Evolutionary conservation across 495 filamentous ascomycete genomes (phyloP), one percentile per base, ranked within the genome.

Genomic region (Pyrenopolyporus hunteri): DNA sequence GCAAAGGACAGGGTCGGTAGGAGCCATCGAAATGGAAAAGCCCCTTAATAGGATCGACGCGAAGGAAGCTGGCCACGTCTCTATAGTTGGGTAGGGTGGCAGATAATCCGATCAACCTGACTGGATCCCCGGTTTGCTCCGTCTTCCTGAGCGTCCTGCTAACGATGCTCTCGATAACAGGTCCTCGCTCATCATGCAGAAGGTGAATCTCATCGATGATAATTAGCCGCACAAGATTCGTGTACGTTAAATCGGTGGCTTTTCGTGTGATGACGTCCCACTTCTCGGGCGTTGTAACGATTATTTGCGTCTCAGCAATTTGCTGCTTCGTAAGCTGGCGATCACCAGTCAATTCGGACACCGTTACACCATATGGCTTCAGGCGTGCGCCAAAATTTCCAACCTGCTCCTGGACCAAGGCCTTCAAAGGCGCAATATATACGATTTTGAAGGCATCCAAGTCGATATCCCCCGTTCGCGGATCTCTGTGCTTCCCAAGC

Each of bases 211-310:
- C 94, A 62, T 99, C 94, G 60, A 99, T 97, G 66, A 97, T 89
- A 47, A 99, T 88, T 1, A 99, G 82, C 22, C 93, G 87, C 11
- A 99, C 93, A 20, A 99, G 85, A 63, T 95, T 97, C 28, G 92
- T 99, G 73, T 99, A 99, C 61, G 92, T 93, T 49, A 93, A 83
- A 74, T 99, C 94, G 0, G 93, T 97, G 3, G 93, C 95, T 75
- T 99, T 99, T 64, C 94, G 86, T 4, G 95, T 99, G 66, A 99
- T 97, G 53, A 99, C 95, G 76, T 99, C 94, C 87, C 89, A 99
- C 77, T 99, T 99, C 71, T 99, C 94, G 7, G 94, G 94, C 0
- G 94, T 99, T 2, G 94, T 99, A 37, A 99, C 93, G 66, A 99
- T 99, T 65, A 99, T 88, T 70, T 99, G 94, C 5, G 94, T 98